phyloP scores from a whole-genome alignment of 345 rosid species.

The Lumnitzera racemosa region DNA sequence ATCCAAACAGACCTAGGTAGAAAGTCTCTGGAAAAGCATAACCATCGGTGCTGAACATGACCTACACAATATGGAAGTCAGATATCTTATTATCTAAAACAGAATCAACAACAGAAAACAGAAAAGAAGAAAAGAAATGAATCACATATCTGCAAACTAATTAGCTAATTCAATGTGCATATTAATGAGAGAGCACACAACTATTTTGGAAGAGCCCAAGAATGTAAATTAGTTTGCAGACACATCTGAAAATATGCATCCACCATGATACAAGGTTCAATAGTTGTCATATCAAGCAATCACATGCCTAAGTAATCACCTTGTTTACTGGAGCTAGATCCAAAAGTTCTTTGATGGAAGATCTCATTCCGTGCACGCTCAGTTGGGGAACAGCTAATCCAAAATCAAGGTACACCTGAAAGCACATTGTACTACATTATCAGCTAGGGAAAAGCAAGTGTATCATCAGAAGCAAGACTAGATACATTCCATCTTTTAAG shows the following conservation, averaged over 20 bases:
- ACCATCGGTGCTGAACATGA: constrained; percentile 98
- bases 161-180: too few species aligned
- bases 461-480: constrained; percentile 8
- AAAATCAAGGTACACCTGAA: constrained; percentile 86
- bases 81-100: background rate
- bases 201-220: too few species aligned
- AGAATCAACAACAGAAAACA: constrained; percentile 4
- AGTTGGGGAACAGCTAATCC: constrained; percentile 96
- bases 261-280: background rate
- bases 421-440: background rate
- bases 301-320: constrained; percentile 33
- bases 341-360: constrained; percentile 81
- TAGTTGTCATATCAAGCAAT: too few species aligned
- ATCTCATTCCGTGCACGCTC: constrained; percentile 78
- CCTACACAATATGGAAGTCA: constrained; percentile 36
- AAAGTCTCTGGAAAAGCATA: constrained; percentile 85
- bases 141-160: background rate
- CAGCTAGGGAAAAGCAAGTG: constrained; percentile 7
- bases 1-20: constrained; percentile 61
- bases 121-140: background rate
- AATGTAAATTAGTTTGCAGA: too few species aligned
- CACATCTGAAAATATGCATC: background rate
- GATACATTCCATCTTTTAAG: constrained; percentile 1
- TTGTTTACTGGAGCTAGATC: constrained; percentile 79
- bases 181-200: background rate